These are phyloP conservation scores for Gossypium turneri DNA, from an alignment of 345 rosid genomes.

Conservation along the genomic window DNA sequence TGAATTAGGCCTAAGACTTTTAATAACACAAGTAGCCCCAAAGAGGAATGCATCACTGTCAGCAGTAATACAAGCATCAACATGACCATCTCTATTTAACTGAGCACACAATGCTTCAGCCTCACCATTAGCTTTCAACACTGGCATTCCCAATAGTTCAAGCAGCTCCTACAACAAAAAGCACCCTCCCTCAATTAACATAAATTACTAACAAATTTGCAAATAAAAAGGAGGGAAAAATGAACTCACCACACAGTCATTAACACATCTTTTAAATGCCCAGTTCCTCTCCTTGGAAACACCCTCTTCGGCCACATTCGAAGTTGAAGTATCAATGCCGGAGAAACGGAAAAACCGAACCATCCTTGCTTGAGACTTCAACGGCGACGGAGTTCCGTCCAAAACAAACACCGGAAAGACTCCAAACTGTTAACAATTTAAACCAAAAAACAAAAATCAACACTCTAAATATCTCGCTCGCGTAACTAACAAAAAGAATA, in stretches of 20 bases:
- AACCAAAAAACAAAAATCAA: not conserved
- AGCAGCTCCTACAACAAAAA: constrained; percentile 55
- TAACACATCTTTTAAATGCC: constrained; percentile 51
- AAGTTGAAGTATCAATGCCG: constrained; percentile 43
- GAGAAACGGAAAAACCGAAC: constrained; percentile 53
- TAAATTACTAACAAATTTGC: not conserved
- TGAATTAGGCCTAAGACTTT: constrained; percentile 66
- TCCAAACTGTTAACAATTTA: constrained; percentile 56
- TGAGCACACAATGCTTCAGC: constrained; percentile 95
- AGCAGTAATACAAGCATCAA: constrained; percentile 88
- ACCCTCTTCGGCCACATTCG: constrained; percentile 40
- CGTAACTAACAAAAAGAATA: not conserved
- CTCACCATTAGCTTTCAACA: constrained; percentile 71
- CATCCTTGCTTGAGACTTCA: constrained; percentile 73
- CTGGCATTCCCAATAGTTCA: constrained; percentile 81
- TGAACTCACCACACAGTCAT: constrained; percentile 70
- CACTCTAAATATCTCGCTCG: not conserved
- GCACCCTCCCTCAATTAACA: not conserved
- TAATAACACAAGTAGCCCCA: constrained; percentile 82
- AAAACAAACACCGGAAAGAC: constrained; percentile 81
- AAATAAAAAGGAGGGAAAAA: not conserved
- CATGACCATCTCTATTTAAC: constrained; percentile 65
- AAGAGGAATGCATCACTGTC: constrained; percentile 93
- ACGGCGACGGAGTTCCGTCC: constrained; percentile 83
- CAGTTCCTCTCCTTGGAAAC: constrained; percentile 66